These are phyloP conservation scores for Handroanthus guayacan DNA, from an alignment of 257 asterid species.

Conservation along the genomic window DNA sequence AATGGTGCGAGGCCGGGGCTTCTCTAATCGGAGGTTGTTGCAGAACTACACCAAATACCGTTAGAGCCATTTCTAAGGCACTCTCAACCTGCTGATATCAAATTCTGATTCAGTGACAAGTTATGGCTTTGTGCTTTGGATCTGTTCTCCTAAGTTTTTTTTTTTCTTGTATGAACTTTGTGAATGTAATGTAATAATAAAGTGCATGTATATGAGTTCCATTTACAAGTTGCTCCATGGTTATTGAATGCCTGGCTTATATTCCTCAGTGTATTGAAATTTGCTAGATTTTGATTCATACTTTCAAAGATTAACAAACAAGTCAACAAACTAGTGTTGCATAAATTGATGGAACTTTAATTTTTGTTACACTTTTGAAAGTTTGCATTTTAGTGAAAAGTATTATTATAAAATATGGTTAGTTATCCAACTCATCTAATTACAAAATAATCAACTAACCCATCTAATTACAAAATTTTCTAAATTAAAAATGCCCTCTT, in stretches of 20 bases:
- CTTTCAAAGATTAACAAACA: too few species aligned
- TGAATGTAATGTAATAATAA: conserved; percentile 7
- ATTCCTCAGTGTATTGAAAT: too few species aligned
- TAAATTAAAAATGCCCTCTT: too few species aligned
- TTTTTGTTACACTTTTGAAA: too few species aligned
- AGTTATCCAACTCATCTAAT: too few species aligned
- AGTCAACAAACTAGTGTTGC: too few species aligned
- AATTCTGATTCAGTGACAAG: background rate
- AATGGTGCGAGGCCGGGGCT: conserved; percentile 88
- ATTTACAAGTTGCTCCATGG: background rate
- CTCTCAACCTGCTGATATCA: conserved; percentile 41
- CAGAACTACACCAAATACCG: conserved; percentile 81
- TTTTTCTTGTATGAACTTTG: conserved; percentile 21
- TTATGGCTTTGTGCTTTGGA: background rate
- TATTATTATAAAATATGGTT: too few species aligned
- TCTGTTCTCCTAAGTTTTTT: background rate
- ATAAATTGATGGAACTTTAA: too few species aligned
- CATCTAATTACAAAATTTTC: too few species aligned
- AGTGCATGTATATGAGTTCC: background rate
- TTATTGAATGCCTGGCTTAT: background rate
- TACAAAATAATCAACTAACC: too few species aligned
- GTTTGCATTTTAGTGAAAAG: too few species aligned
- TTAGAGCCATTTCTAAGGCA: conserved; percentile 65
- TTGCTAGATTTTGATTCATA: background rate
- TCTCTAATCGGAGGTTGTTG: conserved; percentile 88